Evolutionary conservation across 352 stramenopile genomes (phyloP), one percentile per base, ranked within the genome.

Genomic region (Phytopythium aichiense): DNA sequence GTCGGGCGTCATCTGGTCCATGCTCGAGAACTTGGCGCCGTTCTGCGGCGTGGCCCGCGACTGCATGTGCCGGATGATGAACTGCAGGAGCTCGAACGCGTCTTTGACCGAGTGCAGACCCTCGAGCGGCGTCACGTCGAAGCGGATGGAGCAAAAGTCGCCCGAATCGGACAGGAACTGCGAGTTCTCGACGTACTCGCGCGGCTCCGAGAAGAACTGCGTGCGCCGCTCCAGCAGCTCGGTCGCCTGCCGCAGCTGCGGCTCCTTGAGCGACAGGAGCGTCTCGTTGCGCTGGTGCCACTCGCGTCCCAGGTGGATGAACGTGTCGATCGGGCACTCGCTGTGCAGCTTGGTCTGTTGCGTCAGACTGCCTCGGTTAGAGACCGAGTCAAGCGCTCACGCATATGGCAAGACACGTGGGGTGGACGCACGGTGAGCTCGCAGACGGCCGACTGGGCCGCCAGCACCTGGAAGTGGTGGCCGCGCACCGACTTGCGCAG

Each of bases 151-250:
- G 59, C 72, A 81, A 31, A 70, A 81, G 40, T 86, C 72, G 4
- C 74, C 76, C 12, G 28, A 31, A 13, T 74, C 71, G 22, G 67
- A 77, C 54, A 80, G 63, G 55, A 83, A 88, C 35, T 77, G 74
- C 30, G 76, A 75, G 51, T 63, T 73, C 22, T 74, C 66, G 3
- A 61, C 50, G 53, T 77, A 76, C 7, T 73, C 68, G 12, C 71
- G 68, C 4, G 61, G 66, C 7, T 72, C 58, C 6, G 78, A 70
- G 37, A 83, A 56, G 40, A 84, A 81, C 28, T 69, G 76, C 25
- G 68, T 77, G 13, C 79, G 74, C 33, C 74, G 73, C n/a, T 73
- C 67, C 31, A 86, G 48, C n/a, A 81, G 70, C 28, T 71, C 69
- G 16, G 43, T 48, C 18, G 79, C 76, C 22, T 80, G 56, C 23